Conservation (phyloP, 176 grass and related monocot genomes). For the Oryza brachyantha region DNA sequence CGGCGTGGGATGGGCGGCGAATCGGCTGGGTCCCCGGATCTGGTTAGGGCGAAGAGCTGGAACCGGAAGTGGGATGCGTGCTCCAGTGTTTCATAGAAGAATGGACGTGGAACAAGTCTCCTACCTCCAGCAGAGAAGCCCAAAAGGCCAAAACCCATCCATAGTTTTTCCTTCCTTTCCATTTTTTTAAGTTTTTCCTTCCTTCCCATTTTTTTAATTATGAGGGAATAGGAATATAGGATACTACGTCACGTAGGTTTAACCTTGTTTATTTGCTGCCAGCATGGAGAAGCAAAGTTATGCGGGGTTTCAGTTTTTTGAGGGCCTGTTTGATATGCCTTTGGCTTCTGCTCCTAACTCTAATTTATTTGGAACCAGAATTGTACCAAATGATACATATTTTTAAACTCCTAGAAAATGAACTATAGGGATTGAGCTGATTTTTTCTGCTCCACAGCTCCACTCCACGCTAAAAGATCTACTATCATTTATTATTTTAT, state of each 20-base stretch:
- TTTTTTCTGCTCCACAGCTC: too few relatives aligned
- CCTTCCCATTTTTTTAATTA: background rate
- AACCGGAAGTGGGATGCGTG: background rate
- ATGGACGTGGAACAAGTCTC: background rate
- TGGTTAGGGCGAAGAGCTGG: conserved; percentile 19
- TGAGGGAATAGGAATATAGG: background rate
- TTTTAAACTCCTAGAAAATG: too few relatives aligned
- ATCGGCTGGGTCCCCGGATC: conserved; percentile 43
- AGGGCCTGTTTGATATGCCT: too few relatives aligned
- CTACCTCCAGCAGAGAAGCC: background rate
- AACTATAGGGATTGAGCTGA: too few relatives aligned
- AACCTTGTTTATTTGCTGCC: background rate
- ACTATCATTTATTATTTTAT: too few relatives aligned
- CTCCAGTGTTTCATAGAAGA: background rate
- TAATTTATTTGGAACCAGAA: too few relatives aligned
- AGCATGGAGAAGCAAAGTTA: background rate
- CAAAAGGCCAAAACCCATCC: background rate
- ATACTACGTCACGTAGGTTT: too few relatives aligned
- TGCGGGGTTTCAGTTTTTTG: too few relatives aligned
- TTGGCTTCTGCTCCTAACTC: too few relatives aligned
- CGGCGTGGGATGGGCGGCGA: background rate
- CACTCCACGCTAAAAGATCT: too few relatives aligned
- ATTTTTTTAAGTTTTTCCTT: background rate
- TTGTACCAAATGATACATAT: too few relatives aligned
- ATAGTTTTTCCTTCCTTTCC: background rate